phyloP scores from a whole-genome alignment of 2,329 filamentous ascomycete genomes.

The Botrytis hyacinthi region DNA sequence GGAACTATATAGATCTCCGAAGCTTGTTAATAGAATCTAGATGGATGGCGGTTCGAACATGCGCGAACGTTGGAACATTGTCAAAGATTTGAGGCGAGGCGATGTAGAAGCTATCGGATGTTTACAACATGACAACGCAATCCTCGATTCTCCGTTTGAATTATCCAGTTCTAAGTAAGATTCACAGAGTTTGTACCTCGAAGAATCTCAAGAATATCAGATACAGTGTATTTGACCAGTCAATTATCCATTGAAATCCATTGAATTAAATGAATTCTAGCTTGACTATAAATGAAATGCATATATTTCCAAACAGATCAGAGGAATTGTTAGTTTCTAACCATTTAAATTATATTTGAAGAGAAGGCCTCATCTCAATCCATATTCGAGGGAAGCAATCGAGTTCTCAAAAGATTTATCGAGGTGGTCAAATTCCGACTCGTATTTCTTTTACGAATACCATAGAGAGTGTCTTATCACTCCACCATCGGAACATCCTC shows the following conservation, averaged over 20 bases:
- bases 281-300: neutral
- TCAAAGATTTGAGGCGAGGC: neutral
- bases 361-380: neutral
- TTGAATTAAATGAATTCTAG: neutral
- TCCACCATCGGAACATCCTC: neutral
- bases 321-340: neutral
- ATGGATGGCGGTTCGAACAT: neutral
- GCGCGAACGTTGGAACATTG: neutral
- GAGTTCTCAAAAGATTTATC: neutral
- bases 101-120: neutral
- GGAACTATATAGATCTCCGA: neutral
- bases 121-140: neutral
- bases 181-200: neutral
- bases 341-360: neutral
- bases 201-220: neutral
- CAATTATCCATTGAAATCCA: neutral
- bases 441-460: neutral
- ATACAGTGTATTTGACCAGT: neutral
- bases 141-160: neutral
- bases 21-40: neutral
- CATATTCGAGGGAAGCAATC: neutral
- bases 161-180: neutral
- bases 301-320: neutral
- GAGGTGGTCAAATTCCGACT: neutral
- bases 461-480: neutral